phyloP scores from a whole-genome alignment of 176 grass and related monocot species.

The Zea mays region Zm-B73-REFERENCE-NAM-5.0 NC_050098.1:236395501-236396000 shows the following conservation, averaged over 20 bases:
- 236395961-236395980: conserved; percentile 61
- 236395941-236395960: conserved; percentile 79
- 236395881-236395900: conserved; percentile 85
- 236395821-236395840: not conserved
- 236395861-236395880: conserved; percentile 53
- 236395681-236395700: conserved; percentile 14
- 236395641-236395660: conserved; percentile 5
- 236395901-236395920: conserved; percentile 77
- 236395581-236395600: not conserved
- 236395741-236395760: not conserved
- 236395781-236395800: not conserved
- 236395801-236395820: not conserved
- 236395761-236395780: not conserved
- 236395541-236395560: not conserved
- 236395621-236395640: not conserved
- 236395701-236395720: not conserved
- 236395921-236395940: conserved; percentile 88
- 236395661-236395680: conserved; percentile 10
- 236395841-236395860: conserved; percentile 7
- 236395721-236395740: not conserved
- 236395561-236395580: not conserved
- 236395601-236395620: not conserved
- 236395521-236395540: not conserved
- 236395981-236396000: conserved; percentile 63
- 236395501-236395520: not conserved